Evolutionary conservation across 306 rosid genomes (phyloP).

Genomic region (Dalbergia cultrata): DNA sequence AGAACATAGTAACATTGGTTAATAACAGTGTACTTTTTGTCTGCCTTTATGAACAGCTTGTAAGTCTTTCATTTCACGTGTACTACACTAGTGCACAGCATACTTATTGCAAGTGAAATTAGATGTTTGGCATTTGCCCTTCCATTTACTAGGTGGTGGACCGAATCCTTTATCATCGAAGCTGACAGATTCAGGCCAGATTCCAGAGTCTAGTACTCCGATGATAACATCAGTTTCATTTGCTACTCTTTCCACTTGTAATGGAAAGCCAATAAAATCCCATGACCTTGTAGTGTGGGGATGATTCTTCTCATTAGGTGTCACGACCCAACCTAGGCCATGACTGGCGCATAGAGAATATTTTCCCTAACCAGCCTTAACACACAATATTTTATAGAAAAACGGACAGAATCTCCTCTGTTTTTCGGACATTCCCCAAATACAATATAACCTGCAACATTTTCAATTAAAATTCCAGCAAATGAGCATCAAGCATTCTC

Average conservation of each 20-base stretch:
- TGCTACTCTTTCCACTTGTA: slow-evolving; percentile 24
- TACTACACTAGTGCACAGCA: neutral
- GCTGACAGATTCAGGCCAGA: slow-evolving; percentile 65
- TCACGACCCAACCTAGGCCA: too few relatives aligned
- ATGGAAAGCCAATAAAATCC: slow-evolving; percentile 63
- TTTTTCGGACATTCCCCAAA: too few relatives aligned
- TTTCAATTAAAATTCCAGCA: too few relatives aligned
- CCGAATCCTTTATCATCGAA: slow-evolving; percentile 57
- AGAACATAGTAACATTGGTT: slow-evolving; percentile 2
- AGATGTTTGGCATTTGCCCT: slow-evolving; percentile 54
- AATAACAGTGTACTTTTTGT: neutral
- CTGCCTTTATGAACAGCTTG: neutral
- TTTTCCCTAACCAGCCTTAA: too few relatives aligned
- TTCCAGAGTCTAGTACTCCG: slow-evolving; percentile 59
- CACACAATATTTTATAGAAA: too few relatives aligned
- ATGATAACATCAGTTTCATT: slow-evolving; percentile 54
- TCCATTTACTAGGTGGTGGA: slow-evolving; percentile 72
- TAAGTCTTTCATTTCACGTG: neutral
- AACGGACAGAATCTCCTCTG: too few relatives aligned
- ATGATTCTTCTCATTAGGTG: slow-evolving; percentile 38
- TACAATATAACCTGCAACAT: too few relatives aligned
- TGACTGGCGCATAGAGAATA: too few relatives aligned
- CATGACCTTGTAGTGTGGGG: slow-evolving; percentile 69
- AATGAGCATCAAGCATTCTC: too few relatives aligned
- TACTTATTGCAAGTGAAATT: slow-evolving; percentile 66